These are phyloP conservation scores for Taiwanofungus camphoratus DNA, from an alignment of 1,284 basidiomycete genomes.

Conservation along the genomic window DNA sequence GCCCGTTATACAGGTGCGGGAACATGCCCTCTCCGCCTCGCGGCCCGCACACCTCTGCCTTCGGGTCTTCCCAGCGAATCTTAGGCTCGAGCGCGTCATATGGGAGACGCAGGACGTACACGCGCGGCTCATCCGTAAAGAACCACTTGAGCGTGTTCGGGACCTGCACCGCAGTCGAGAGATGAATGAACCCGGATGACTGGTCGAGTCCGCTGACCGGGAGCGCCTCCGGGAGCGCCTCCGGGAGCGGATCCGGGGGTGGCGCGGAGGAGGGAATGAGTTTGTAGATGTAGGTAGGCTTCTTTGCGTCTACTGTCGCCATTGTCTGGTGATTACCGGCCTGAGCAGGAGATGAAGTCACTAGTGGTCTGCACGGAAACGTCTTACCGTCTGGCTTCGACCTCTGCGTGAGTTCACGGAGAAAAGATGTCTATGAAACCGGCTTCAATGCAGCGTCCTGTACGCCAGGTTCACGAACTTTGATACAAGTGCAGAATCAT, in stretches of 20 bases:
- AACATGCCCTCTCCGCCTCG: constrained; percentile 42
- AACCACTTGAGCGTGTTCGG: constrained; percentile 48
- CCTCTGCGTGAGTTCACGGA: no score
- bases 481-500: no score
- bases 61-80: constrained; percentile 43
- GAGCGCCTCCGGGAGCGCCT: constrained; percentile 26
- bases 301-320: constrained; percentile 3
- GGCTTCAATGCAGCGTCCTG: no score
- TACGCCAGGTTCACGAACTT: no score
- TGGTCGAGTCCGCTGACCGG: constrained; percentile 36
- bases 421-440: no score
- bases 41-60: constrained; percentile 37
- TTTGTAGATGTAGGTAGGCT: constrained; percentile 46
- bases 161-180: constrained; percentile 54
- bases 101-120: constrained; percentile 45
- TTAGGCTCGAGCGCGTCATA: constrained; percentile 32
- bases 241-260: constrained; percentile 30
- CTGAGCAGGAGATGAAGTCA: no score
- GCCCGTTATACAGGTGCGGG: constrained; percentile 20
- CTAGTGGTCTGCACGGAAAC: no score
- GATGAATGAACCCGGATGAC: constrained; percentile 51
- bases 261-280: constrained; percentile 35
- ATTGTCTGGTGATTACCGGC: no score
- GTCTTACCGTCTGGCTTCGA: no score
- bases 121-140: constrained; percentile 36